These are phyloP conservation scores for Smittium mucronatum DNA, from an alignment of 371 early-diverging fungal species.

Conservation along the genomic window DNA sequence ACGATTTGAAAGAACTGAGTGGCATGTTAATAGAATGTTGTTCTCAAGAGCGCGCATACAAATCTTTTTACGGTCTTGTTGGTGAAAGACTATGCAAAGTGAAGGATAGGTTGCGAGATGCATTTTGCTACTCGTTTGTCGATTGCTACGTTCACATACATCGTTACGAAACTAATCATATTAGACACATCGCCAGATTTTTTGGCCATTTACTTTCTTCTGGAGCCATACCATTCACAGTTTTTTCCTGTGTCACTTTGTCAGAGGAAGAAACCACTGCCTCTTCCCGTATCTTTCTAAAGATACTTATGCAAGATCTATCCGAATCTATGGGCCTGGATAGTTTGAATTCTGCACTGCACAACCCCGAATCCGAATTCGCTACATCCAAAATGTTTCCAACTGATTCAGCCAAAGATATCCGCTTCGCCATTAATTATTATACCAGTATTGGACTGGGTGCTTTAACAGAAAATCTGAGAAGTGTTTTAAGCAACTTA, in stretches of 20 bases:
- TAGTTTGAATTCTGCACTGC: conserved; percentile 59
- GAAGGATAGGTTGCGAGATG: conserved; percentile 62
- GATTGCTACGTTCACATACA: conserved; percentile 83
- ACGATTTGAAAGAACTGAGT: conserved; percentile 79
- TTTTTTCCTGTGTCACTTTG: conserved; percentile 59
- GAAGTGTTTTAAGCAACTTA: conserved; percentile 55
- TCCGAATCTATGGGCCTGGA: conserved; percentile 71
- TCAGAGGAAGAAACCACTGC: conserved; percentile 90
- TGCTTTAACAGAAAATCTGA: conserved; percentile 80
- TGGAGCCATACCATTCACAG: conserved; percentile 77
- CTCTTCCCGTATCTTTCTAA: conserved; percentile 92
- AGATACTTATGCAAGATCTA: conserved; percentile 85
- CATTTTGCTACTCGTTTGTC: conserved; percentile 62
- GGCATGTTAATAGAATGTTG: conserved; percentile 97
- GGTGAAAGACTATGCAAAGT: conserved; percentile 90
- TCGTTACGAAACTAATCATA: conserved; percentile 82
- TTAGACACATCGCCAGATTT: conserved; percentile 83
- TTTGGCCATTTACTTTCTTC: conserved; percentile 83
- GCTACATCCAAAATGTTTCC: conserved; percentile 82
- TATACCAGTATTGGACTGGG: conserved; percentile 91
- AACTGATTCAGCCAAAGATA: conserved; percentile 69
- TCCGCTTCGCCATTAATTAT: conserved; percentile 94
- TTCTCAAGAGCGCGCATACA: conserved; percentile 87
- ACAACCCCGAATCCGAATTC: conserved; percentile 44
- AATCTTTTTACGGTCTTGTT: conserved; percentile 81